phyloP scores from a whole-genome alignment of 2,329 filamentous ascomycete species.

The Volutella citrinella region DNA sequence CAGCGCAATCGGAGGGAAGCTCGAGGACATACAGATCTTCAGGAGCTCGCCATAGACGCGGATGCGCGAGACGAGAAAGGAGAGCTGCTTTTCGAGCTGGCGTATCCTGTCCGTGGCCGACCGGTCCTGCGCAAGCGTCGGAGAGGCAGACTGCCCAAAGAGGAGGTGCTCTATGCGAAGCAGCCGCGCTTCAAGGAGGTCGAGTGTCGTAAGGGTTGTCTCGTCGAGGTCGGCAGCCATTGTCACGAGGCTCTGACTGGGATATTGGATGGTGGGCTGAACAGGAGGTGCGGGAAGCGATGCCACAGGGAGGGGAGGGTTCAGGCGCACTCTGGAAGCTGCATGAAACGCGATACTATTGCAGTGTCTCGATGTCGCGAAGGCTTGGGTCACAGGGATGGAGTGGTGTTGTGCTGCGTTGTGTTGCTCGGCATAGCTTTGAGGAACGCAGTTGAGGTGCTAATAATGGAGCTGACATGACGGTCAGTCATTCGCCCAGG shows the following conservation, averaged over 20 bases:
- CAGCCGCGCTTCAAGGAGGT: slow-evolving; percentile 57
- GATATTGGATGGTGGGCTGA: no score
- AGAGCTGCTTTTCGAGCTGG: slow-evolving; percentile 53
- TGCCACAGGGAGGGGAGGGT: no score
- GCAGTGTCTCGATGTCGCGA: no score
- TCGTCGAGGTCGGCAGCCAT: slow-evolving; percentile 44
- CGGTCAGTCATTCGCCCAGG: no score
- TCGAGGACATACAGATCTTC: slow-evolving; percentile 51
- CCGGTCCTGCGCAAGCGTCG: slow-evolving; percentile 31
- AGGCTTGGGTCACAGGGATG: no score
- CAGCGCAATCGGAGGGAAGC: background rate
- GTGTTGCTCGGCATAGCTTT: no score
- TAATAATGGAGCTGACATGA: no score
- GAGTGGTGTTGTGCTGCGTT: no score
- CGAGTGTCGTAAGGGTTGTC: slow-evolving; percentile 53
- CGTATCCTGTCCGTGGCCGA: slow-evolving; percentile 44
- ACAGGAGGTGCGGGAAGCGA: no score
- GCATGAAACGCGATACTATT: no score
- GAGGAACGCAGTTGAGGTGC: no score
- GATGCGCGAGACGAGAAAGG: slow-evolving; percentile 45
- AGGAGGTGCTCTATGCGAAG: slow-evolving; percentile 58
- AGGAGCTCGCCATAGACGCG: slow-evolving; percentile 59
- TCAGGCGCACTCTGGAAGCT: no score
- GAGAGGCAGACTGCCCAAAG: slow-evolving; percentile 41
- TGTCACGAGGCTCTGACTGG: slow-evolving; percentile 13